phyloP scores from a whole-genome alignment of 306 rosid species.

The Vicia faba region DNA sequence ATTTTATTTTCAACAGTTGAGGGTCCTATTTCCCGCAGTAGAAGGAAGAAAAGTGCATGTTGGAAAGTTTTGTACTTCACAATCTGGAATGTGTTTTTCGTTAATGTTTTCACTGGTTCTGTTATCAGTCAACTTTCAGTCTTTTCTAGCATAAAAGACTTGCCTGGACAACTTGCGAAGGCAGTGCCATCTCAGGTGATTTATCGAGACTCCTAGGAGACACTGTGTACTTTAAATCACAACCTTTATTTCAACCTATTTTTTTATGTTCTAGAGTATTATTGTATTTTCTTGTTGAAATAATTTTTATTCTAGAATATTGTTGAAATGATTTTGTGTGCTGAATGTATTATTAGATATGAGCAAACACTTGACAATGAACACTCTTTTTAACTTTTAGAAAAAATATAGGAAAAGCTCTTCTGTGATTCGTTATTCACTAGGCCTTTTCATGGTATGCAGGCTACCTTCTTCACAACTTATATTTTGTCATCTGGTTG shows the following conservation, averaged over 20 bases:
- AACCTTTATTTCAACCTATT: conserved; percentile 6
- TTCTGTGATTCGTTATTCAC: conserved; percentile 26
- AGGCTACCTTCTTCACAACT: conserved; percentile 92
- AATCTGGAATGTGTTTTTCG: conserved; percentile 96
- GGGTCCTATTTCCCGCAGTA: conserved; percentile 86
- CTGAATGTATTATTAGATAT: conserved; percentile 19
- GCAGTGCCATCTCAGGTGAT: conserved; percentile 93
- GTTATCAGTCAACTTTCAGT: conserved; percentile 61
- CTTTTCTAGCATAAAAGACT: conserved; percentile 68
- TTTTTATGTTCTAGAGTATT: neutral
- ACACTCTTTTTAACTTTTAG: conserved; percentile 20
- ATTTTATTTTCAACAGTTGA: conserved; percentile 73
- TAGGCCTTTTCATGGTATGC: conserved; percentile 39
- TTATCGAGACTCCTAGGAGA: conserved; percentile 25
- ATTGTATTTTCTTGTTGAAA: neutral
- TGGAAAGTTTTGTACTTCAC: conserved; percentile 86
- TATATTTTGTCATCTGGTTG: conserved; percentile 93
- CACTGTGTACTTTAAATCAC: conserved; percentile 17
- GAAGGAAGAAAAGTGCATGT: conserved; percentile 93
- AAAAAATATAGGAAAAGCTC: conserved; percentile 14
- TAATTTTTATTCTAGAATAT: conserved; percentile 6
- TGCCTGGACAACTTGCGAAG: conserved; percentile 79
- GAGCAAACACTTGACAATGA: conserved; percentile 13
- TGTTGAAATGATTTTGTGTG: conserved; percentile 21
- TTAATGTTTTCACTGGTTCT: conserved; percentile 82